Percentiles rank a stretch among this genome's conserved stretches.
These are phyloP conservation scores for Phytophthora rubi DNA, from an alignment of 352 stramenopile genomes.

Conservation along the genomic window DNA sequence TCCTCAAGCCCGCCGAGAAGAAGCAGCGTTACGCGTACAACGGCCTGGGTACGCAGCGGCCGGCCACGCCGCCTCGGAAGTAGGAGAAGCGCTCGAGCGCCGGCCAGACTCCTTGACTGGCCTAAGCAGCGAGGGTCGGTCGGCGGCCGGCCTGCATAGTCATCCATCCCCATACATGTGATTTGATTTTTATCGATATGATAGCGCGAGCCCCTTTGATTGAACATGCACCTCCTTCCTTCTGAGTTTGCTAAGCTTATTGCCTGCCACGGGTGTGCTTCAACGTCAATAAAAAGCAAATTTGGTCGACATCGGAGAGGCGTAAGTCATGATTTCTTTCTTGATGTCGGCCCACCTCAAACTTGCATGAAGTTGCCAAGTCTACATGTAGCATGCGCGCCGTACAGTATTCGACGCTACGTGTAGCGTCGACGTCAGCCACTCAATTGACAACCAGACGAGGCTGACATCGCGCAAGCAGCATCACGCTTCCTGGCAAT, in stretches of 20 bases:
- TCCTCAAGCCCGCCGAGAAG: slow-evolving; percentile 84
- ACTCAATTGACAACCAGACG: background rate
- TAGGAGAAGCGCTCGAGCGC: slow-evolving; percentile 30
- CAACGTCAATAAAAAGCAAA: slow-evolving; percentile 14
- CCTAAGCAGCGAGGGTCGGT: slow-evolving; percentile 17
- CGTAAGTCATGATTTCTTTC: background rate
- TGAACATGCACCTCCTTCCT: slow-evolving; percentile 24
- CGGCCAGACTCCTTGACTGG: slow-evolving; percentile 16
- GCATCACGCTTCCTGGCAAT: background rate
- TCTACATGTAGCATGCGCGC: too few species aligned
- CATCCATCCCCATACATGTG: slow-evolving; percentile 44
- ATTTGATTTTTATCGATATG: slow-evolving; percentile 50
- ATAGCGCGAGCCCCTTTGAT: slow-evolving; percentile 36
- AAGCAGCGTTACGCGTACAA: slow-evolving; percentile 83
- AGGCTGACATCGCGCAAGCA: background rate
- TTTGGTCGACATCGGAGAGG: background rate
- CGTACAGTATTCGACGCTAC: background rate
- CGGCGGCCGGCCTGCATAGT: slow-evolving; percentile 31
- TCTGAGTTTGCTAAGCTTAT: background rate
- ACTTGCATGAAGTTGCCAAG: too few species aligned
- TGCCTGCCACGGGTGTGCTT: background rate
- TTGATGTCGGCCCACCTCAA: background rate
- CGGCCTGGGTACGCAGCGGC: slow-evolving; percentile 62
- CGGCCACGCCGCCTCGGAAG: slow-evolving; percentile 65
- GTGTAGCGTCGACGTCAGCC: background rate